Conservation (phyloP, 139 green algal genomes). For the Chlorella sorokiniana region DNA sequence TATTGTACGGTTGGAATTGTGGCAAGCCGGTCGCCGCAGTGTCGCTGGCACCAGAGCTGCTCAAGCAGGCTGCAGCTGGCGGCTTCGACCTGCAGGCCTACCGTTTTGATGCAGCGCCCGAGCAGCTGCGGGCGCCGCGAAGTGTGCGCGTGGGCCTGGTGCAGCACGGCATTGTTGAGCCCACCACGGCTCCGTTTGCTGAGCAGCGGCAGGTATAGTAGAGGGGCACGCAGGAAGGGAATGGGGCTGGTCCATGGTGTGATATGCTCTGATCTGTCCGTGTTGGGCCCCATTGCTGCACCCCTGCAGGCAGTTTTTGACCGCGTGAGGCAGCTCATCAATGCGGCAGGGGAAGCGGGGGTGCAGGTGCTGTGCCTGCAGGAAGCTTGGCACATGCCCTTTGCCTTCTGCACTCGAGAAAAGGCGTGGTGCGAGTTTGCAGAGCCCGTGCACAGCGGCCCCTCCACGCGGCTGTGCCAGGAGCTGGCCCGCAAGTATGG, state of each 20-base stretch:
- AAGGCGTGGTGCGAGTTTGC: slow-evolving; percentile 94
- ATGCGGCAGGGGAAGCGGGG: slow-evolving; percentile 73
- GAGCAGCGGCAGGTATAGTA: slow-evolving; percentile 77
- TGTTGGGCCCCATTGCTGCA: no score
- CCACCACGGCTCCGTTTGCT: slow-evolving; percentile 82
- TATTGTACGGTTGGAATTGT: slow-evolving; percentile 81
- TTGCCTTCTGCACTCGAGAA: slow-evolving; percentile 97
- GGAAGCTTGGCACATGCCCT: slow-evolving; percentile 94
- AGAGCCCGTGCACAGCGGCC: slow-evolving; percentile 75
- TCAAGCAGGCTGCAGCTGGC: not conserved
- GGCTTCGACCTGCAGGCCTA: slow-evolving; percentile 79
- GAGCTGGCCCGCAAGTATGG: slow-evolving; percentile 46
- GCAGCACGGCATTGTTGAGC: slow-evolving; percentile 80
- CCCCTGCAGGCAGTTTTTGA: slow-evolving; percentile 9
- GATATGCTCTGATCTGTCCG: no score
- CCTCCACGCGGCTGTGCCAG: slow-evolving; percentile 48
- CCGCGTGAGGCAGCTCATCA: slow-evolving; percentile 68
- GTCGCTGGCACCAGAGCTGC: slow-evolving; percentile 19
- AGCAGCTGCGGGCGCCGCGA: slow-evolving; percentile 82
- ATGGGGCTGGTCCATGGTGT: no score
- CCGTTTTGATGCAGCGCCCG: slow-evolving; percentile 72
- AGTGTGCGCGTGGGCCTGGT: slow-evolving; percentile 85
- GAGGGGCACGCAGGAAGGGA: no score
- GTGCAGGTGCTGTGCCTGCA: slow-evolving; percentile 93
- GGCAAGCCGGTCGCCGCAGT: slow-evolving; percentile 61